Conservation (phyloP, 192 early-diverging fungal species). For the Mortierella claussenii region DNA sequence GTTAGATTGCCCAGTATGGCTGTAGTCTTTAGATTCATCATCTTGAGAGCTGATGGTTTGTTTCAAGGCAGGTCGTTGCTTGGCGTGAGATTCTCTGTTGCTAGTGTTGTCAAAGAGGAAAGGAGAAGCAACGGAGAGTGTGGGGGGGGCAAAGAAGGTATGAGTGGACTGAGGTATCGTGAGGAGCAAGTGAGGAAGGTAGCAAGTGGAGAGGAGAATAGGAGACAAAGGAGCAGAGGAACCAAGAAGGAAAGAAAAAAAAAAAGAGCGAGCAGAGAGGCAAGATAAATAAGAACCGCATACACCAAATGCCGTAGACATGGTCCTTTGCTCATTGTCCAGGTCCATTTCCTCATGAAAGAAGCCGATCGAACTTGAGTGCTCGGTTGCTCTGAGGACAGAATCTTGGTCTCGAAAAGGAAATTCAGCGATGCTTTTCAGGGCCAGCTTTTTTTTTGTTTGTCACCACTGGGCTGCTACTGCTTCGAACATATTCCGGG, state of each 20-base stretch:
- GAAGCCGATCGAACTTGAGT: not conserved
- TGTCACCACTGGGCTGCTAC: too few species aligned
- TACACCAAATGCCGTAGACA: too few species aligned
- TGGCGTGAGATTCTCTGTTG: too few species aligned
- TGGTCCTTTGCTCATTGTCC: too few species aligned
- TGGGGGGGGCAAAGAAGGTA: too few species aligned
- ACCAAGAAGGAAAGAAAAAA: constrained; percentile 2
- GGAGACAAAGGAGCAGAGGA: not conserved
- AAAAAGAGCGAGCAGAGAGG: not conserved
- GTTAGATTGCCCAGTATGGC: constrained; percentile 45
- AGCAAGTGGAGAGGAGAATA: not conserved
- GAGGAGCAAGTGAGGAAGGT: not conserved
- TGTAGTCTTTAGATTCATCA: constrained; percentile 49
- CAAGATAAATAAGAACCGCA: not conserved
- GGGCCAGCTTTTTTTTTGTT: too few species aligned
- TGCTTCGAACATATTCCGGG: too few species aligned
- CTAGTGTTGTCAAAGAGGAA: too few species aligned
- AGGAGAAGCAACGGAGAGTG: not conserved
- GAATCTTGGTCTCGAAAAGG: not conserved
- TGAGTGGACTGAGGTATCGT: too few species aligned
- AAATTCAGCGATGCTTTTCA: not conserved
- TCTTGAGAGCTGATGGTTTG: not conserved
- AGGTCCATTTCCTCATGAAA: too few species aligned
- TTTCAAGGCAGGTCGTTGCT: too few species aligned
- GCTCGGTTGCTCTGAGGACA: not conserved